Base-by-base conservation (phyloP, 441 rosid genomes). In the Biscutella auriculata region DNA sequence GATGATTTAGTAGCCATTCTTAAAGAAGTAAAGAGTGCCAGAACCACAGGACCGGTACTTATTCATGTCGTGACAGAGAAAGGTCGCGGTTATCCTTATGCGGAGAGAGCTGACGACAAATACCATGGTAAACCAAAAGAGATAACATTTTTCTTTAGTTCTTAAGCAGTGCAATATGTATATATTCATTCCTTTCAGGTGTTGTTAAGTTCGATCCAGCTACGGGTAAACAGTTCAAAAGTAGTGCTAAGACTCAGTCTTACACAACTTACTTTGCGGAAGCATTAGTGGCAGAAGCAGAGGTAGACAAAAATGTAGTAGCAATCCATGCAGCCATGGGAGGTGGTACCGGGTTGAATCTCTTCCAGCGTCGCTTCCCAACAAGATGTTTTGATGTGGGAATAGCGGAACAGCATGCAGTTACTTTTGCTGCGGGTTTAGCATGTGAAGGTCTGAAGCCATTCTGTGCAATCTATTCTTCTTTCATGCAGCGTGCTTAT, bases 251-350 rank as follows among this genome's bases (percentile, higher is more conserved):
- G 35, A 85, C 97, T 6, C 88, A 82, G 47, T 73, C 97, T 35
- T 87, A 80, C 67, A 91, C 96, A 2, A 82, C 92, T 4, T 87
- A 83, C 65, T 91, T 91, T 63, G 97, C 95, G 0, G 97, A 91
- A 73, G 97, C 97, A 35, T 74, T 91, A 70, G 76, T 78, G 5
- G 95, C 96, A 0, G 97, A 91, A 76, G 97, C 97, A 0, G 96
- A 91, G 78, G 82, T 6, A 4, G 95, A 91, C 72, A 87, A 81
- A 60, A 75, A 82, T 57, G 65, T 91, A 30, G 83, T 91, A 64
- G 97, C 95, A 14, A 87, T 91, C 46, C 97, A 91, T 75, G 96
- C 97, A 53, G 97, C 97, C n/a, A 91, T 91, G 97, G 97, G 97
- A 77, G 97, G 97, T 42, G 97, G 97, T 30, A 91, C 96, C 0